Base-by-base conservation (phyloP, 495 filamentous ascomycete species). In the Aspergillus diversus region DNA sequence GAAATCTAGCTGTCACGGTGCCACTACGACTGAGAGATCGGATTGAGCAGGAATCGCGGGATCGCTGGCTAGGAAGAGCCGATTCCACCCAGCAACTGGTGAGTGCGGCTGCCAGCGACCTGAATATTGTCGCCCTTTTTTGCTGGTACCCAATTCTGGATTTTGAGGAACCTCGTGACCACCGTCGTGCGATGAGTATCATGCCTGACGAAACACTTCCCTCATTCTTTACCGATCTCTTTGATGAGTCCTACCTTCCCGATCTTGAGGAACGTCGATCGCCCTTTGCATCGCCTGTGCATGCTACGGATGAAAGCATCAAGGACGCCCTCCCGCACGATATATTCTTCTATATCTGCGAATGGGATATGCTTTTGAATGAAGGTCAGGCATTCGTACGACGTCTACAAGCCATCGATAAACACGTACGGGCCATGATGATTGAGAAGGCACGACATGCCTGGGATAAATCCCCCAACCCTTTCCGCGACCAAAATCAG, bases 401-500 rank as follows among this genome's bases (percentile, higher is more conserved):
- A 33, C 80, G 92, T 5, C 69, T 97, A 51, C 71, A 82, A 54
- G 81, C 79, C 0, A 76, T 91, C 17, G 82, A 82, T 16, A 95
- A 93, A 75, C 82, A 80, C 5, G 88, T 94, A 0, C 76, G 77
- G 33, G 88, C 89, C 63, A 86, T 84, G 67, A 86, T 91, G 78
- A 84, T 97, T 31, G 81, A 84, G n/a, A 89, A 82, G 17, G 90
- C 87, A 33, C 78, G 80, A 32, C 93, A 97, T 74, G 93, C 81
- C 0, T 97, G 92, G 90, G 93, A 97, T 67, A 96, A 97, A 76
- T 85, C 83, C 31, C 87, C 93, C 47, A 92, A 92, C 72, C 92
- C 91, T 9, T 80, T 90, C 63, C 83, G 84, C n/a, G 85, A 82
- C 56, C 79, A 81, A 52, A 69, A 64, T 9, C 66, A 69, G 21